These are phyloP conservation scores for Cyclotella distinguenda DNA, from an alignment of 108 stramenopile genomes.

Conservation along the genomic window DNA sequence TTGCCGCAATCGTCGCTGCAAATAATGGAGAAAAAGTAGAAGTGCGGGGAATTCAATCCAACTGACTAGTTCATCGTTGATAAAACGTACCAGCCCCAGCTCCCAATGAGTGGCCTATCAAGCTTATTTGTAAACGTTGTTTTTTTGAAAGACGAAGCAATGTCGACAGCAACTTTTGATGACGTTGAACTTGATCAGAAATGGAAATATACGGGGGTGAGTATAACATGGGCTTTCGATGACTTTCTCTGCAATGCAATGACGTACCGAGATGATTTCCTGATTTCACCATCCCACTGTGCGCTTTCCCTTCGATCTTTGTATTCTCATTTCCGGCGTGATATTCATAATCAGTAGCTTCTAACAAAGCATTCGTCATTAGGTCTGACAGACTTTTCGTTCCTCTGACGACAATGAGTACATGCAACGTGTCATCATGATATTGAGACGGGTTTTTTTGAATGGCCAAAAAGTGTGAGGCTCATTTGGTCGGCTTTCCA, in stretches of 20 bases:
- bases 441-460: conserved; percentile 59
- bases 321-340: not conserved
- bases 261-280: conserved; percentile 52
- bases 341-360: conserved; percentile 60
- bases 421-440: conserved; percentile 56
- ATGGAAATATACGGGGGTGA: too few relatives aligned
- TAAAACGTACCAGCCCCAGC: too few relatives aligned
- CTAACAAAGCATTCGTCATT: conserved; percentile 74
- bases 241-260: not conserved
- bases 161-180: conserved; percentile 51
- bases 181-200: conserved; percentile 39
- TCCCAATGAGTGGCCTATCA: conserved; percentile 76
- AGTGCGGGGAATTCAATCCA: too few relatives aligned
- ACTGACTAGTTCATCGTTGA: too few relatives aligned
- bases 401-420: conserved; percentile 77
- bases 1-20: conserved; percentile 77
- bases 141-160: conserved; percentile 52
- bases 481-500: conserved; percentile 60
- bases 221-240: not conserved
- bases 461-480: conserved; percentile 80
- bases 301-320: conserved; percentile 53
- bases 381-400: conserved; percentile 79
- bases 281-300: conserved; percentile 63
- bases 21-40: too few relatives aligned
- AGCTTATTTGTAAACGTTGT: conserved; percentile 59